Conservation (phyloP, 495 filamentous ascomycete genomes). For the Friedmanniomyces simplex region DNA sequence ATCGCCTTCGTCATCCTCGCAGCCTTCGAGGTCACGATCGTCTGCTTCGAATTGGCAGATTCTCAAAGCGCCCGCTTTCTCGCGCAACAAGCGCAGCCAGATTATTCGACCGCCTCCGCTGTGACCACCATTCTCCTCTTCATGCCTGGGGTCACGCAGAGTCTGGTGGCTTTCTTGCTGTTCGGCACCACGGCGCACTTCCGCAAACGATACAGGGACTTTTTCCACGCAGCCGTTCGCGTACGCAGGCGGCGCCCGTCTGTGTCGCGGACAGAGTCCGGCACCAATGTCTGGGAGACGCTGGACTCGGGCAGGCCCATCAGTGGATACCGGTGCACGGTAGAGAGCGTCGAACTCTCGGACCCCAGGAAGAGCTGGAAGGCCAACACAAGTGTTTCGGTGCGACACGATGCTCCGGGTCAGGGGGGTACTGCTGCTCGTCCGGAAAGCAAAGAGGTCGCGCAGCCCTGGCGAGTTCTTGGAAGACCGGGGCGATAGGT, state of each 20-base stretch:
- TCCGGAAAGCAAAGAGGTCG: neutral
- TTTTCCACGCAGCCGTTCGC: neutral
- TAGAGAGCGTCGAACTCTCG: neutral
- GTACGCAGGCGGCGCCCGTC: neutral
- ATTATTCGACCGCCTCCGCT: neutral
- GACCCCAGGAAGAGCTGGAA: neutral
- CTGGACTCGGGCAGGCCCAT: neutral
- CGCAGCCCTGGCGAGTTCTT: neutral
- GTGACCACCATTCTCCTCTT: neutral
- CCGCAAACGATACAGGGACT: neutral
- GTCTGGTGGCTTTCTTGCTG: slow-evolving; percentile 2
- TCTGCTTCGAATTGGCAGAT: neutral
- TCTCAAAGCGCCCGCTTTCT: neutral
- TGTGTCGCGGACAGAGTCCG: neutral
- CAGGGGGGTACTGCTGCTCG: neutral
- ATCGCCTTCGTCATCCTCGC: slow-evolving; percentile 5
- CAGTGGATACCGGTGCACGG: neutral
- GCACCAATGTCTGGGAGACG: neutral
- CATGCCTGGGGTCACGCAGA: slow-evolving; percentile 1
- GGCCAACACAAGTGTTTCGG: neutral
- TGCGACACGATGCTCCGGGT: neutral
- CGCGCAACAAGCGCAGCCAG: neutral
- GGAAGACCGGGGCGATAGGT: neutral
- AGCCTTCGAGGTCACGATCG: neutral
- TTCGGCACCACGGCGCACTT: slow-evolving; percentile 12